Evolutionary conservation across 371 early-diverging fungal genomes (phyloP).

Genomic region (Mucor indicus): DNA sequence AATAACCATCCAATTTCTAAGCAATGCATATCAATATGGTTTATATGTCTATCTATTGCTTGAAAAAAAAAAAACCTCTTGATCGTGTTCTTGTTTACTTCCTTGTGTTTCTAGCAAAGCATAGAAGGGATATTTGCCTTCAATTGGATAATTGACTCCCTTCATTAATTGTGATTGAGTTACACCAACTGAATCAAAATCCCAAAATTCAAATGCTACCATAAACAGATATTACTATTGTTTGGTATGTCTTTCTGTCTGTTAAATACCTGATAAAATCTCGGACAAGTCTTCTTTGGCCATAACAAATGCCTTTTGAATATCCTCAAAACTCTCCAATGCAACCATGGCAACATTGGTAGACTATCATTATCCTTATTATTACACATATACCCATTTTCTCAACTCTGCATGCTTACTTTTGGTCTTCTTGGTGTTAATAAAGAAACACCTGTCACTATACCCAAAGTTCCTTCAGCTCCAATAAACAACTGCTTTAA

Average conservation of each 20-base stretch:
- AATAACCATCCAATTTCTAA: constrained; percentile 58
- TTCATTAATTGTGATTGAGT: constrained; percentile 69
- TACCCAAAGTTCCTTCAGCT: constrained; percentile 92
- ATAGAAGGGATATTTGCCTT: constrained; percentile 66
- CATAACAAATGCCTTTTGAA: constrained; percentile 40
- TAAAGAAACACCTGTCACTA: constrained; percentile 82
- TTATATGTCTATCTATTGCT: background rate
- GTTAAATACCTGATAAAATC: constrained; percentile 40
- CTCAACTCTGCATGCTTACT: constrained; percentile 11
- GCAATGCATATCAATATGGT: background rate
- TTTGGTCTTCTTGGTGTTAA: constrained; percentile 19
- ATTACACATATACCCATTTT: background rate
- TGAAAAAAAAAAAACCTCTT: constrained; percentile 34
- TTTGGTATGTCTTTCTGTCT: background rate
- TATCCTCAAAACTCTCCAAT: constrained; percentile 37
- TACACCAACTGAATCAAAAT: constrained; percentile 58
- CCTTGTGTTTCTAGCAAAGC: constrained; percentile 90
- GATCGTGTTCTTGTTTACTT: constrained; percentile 75
- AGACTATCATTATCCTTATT: constrained; percentile 11
- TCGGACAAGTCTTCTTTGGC: constrained; percentile 46
- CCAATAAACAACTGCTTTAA: constrained; percentile 96
- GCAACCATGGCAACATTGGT: constrained; percentile 44
- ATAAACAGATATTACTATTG: background rate
- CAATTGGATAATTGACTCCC: constrained; percentile 69
- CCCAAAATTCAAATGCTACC: constrained; percentile 86